Percentiles rank a stretch among this genome's conserved stretches.
Conservation (phyloP, 2,329 filamentous ascomycete species). For the Ploettnerulaceae sp. region DNA sequence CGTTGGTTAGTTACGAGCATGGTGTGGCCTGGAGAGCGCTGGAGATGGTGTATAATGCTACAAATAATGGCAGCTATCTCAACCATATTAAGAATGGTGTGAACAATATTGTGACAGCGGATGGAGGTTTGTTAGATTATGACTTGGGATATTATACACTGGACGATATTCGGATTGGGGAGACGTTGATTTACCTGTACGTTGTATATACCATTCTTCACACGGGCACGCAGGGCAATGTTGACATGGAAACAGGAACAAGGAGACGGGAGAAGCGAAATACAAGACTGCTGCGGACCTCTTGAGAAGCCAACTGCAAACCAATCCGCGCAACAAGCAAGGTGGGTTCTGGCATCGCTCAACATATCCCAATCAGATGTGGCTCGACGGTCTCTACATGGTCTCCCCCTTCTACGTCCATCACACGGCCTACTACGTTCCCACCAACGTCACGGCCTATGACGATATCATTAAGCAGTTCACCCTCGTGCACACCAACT, state of each 20-base stretch:
- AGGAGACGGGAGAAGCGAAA: conserved; percentile 39
- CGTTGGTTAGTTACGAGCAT: conserved; percentile 12
- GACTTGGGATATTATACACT: conserved; percentile 45
- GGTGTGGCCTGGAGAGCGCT: conserved; percentile 11
- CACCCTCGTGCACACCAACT: conserved; percentile 25
- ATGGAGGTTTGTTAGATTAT: conserved; percentile 46
- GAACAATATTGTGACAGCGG: conserved; percentile 42
- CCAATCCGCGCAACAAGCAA: conserved; percentile 44
- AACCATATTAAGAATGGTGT: conserved; percentile 43
- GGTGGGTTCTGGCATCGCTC: conserved; percentile 46
- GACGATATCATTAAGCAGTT: conserved; percentile 31
- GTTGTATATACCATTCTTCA: not conserved
- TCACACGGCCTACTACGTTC: conserved; percentile 19
- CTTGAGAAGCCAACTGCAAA: conserved; percentile 43
- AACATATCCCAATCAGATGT: conserved; percentile 50
- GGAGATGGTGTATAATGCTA: conserved; percentile 37
- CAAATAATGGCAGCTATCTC: conserved; percentile 40
- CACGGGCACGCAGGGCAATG: not conserved
- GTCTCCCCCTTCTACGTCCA: conserved; percentile 34
- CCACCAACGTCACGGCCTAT: conserved; percentile 29
- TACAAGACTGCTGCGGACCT: conserved; percentile 45
- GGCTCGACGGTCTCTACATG: conserved; percentile 50
- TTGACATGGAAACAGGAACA: not conserved
- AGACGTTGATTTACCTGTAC: conserved; percentile 12
- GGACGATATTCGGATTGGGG: conserved; percentile 48